Conservation (phyloP, 306 rosid genomes). For the Arachis stenosperma region DNA sequence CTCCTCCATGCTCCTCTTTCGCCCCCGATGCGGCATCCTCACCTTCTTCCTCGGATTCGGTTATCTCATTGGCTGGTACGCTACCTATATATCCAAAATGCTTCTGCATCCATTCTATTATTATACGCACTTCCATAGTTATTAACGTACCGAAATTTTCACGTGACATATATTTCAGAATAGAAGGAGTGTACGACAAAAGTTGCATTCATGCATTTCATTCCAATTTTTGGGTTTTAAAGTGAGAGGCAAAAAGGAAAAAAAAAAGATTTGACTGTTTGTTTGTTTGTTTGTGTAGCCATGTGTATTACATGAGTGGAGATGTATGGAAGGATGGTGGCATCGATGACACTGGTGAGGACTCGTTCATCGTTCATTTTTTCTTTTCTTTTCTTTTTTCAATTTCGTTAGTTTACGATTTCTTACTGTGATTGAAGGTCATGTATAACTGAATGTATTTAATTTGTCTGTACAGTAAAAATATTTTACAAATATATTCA, state of each 20-base stretch:
- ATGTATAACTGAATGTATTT: too few relatives aligned
- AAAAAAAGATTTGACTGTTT: slow-evolving; percentile 37
- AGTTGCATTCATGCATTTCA: not conserved
- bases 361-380: not conserved
- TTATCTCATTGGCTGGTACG: slow-evolving; percentile 77
- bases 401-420: not conserved
- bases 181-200: too few relatives aligned
- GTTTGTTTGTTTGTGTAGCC: slow-evolving; percentile 57
- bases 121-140: too few relatives aligned
- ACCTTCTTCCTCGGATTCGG: slow-evolving; percentile 83
- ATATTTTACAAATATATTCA: too few relatives aligned
- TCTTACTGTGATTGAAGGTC: too few relatives aligned
- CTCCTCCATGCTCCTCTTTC: slow-evolving; percentile 75
- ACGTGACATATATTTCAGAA: too few relatives aligned
- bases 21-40: slow-evolving; percentile 70
- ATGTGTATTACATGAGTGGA: slow-evolving; percentile 97
- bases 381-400: too few relatives aligned
- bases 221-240: not conserved
- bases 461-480: too few relatives aligned
- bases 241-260: too few relatives aligned
- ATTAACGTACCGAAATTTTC: too few relatives aligned
- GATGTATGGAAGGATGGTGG: slow-evolving; percentile 99
- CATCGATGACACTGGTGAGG: slow-evolving; percentile 96
- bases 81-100: too few relatives aligned
- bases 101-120: too few relatives aligned